A percentile compares a stretch with the other conserved stretches of the same genome.
These are phyloP conservation scores for Alternaria triticina DNA, from an alignment of 2,329 filamentous ascomycete genomes.

Conservation along the genomic window DNA sequence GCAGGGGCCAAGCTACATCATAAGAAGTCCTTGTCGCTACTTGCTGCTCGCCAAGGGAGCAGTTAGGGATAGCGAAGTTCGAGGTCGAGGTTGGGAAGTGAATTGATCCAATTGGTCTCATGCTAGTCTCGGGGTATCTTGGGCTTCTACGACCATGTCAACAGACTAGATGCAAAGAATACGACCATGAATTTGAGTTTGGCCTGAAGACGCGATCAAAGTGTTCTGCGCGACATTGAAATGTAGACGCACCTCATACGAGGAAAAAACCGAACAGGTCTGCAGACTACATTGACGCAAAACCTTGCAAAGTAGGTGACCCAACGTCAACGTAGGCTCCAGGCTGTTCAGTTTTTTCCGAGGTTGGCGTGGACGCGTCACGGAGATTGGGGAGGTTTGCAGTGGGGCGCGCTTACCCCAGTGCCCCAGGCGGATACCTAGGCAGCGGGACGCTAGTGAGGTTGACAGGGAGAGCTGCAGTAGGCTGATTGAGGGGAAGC, in stretches of 20 bases:
- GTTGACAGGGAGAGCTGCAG: constrained; percentile 20
- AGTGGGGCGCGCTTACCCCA: constrained; percentile 20
- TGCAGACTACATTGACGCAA: too few species aligned
- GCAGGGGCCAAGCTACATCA: not conserved
- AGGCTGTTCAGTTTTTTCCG: too few species aligned
- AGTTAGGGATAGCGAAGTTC: not conserved
- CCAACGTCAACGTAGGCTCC: too few species aligned
- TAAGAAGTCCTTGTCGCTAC: not conserved
- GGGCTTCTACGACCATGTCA: not conserved
- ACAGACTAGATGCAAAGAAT: not conserved
- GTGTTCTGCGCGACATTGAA: not conserved
- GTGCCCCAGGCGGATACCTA: constrained; percentile 5
- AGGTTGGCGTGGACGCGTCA: not conserved
- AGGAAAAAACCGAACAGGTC: too few species aligned
- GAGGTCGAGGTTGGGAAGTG: not conserved
- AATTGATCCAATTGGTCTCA: not conserved
- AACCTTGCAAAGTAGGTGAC: too few species aligned
- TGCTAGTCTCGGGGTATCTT: not conserved
- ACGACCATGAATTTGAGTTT: not conserved
- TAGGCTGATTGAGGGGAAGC: constrained; percentile 19
- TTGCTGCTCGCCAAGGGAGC: not conserved
- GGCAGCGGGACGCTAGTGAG: constrained; percentile 12
- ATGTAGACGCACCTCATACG: too few species aligned
- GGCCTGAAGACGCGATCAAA: not conserved
- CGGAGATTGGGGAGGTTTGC: not conserved